A percentile compares a stretch with the other conserved stretches of the same genome.
These are phyloP conservation scores for Bipolaris bicolor DNA, from an alignment of 2,329 filamentous ascomycete species.

Conservation along the genomic window DNA sequence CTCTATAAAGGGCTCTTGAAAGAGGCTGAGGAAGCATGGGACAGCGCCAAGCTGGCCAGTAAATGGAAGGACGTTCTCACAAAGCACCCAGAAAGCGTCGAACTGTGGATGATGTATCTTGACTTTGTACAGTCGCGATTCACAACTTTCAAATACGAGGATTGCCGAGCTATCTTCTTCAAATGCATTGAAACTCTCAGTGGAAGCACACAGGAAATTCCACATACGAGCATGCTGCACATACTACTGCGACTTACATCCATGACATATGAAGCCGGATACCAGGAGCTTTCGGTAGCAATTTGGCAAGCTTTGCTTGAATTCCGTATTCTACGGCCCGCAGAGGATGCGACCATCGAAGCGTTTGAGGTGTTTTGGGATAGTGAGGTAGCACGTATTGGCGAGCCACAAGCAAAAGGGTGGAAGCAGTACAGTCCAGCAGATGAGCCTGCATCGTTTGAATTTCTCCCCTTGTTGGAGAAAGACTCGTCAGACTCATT, in stretches of 20 bases:
- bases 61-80: slow-evolving; percentile 70
- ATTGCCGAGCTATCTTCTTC: slow-evolving; percentile 65
- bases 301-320: slow-evolving; percentile 86
- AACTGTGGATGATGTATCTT: slow-evolving; percentile 75
- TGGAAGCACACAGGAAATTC: slow-evolving; percentile 1
- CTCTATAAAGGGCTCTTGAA: slow-evolving; percentile 73
- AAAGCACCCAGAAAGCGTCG: slow-evolving; percentile 63
- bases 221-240: slow-evolving; percentile 59
- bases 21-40: slow-evolving; percentile 78
- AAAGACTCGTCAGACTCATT: slow-evolving; percentile 16
- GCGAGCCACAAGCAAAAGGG: slow-evolving; percentile 72
- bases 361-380: slow-evolving; percentile 83
- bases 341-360: slow-evolving; percentile 46
- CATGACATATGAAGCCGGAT: slow-evolving; percentile 78
- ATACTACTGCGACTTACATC: slow-evolving; percentile 75
- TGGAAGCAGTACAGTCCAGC: slow-evolving; percentile 64
- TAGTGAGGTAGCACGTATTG: slow-evolving; percentile 77
- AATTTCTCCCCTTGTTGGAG: slow-evolving; percentile 6
- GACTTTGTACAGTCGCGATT: slow-evolving; percentile 74
- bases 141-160: slow-evolving; percentile 70
- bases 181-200: slow-evolving; percentile 59
- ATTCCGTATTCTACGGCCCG: slow-evolving; percentile 69
- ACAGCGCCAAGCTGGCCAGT: slow-evolving; percentile 62
- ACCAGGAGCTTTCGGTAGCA: slow-evolving; percentile 74
- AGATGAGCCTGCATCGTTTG: slow-evolving; percentile 20